Evolutionary conservation across 352 stramenopile species (phyloP).

Genomic region (Phytophthora europaea): DNA sequence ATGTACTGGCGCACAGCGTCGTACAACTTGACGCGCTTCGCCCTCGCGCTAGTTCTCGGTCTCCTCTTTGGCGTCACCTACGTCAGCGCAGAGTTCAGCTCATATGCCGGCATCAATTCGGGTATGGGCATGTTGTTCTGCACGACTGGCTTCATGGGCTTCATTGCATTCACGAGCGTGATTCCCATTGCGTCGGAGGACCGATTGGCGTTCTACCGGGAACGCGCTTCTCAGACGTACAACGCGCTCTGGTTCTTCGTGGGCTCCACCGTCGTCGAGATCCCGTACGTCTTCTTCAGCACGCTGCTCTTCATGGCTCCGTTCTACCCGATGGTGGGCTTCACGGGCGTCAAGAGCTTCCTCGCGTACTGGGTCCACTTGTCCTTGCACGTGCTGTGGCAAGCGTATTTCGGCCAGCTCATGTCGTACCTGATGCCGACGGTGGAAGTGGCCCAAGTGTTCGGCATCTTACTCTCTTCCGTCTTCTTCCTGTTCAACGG

Average conservation of each 20-base stretch:
- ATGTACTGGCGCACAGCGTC: slow-evolving; percentile 80
- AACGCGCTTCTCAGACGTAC: slow-evolving; percentile 28
- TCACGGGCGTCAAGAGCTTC: slow-evolving; percentile 46
- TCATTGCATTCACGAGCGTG: slow-evolving; percentile 27
- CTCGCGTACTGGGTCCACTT: slow-evolving; percentile 62
- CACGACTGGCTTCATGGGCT: slow-evolving; percentile 70
- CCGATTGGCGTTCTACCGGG: slow-evolving; percentile 25
- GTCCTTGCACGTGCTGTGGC: slow-evolving; percentile 40
- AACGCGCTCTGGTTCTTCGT: slow-evolving; percentile 36
- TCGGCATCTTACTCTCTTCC: neutral
- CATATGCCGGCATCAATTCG: slow-evolving; percentile 46
- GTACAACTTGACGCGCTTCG: slow-evolving; percentile 50
- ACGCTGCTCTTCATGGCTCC: slow-evolving; percentile 25
- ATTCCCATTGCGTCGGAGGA: slow-evolving; percentile 29
- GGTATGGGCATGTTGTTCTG: slow-evolving; percentile 83
- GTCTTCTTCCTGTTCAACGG: slow-evolving; percentile 10
- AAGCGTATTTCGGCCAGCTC: slow-evolving; percentile 44
- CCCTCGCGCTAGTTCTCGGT: slow-evolving; percentile 69
- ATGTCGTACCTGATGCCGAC: slow-evolving; percentile 31
- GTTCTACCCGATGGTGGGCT: slow-evolving; percentile 34
- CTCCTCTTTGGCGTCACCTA: slow-evolving; percentile 84
- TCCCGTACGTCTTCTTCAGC: slow-evolving; percentile 24
- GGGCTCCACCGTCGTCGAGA: slow-evolving; percentile 22
- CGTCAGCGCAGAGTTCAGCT: slow-evolving; percentile 47
- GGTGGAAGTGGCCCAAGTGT: slow-evolving; percentile 11